These are phyloP conservation scores for Dissoconium aciculare DNA, from an alignment of 2,329 filamentous ascomycete genomes.

Conservation along the genomic window DNA sequence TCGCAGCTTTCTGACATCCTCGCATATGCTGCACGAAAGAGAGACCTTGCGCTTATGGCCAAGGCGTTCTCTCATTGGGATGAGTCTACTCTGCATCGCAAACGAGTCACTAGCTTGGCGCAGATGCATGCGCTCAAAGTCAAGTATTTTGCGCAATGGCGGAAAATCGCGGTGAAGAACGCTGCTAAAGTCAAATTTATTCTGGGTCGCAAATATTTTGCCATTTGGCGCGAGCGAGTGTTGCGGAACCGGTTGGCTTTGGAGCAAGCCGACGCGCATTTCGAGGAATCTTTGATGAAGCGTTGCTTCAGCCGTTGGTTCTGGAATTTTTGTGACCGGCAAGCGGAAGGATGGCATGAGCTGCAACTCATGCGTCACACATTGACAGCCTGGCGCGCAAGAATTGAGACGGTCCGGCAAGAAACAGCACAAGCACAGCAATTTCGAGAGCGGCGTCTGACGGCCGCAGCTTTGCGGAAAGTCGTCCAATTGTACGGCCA, in stretches of 20 bases:
- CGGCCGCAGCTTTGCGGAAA: background rate
- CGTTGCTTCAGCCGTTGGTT: conserved; percentile 15
- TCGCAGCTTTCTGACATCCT: conserved; percentile 6
- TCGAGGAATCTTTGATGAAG: conserved; percentile 17
- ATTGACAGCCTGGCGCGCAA: conserved; percentile 7
- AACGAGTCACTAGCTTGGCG: conserved; percentile 51
- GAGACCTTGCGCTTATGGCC: conserved; percentile 49
- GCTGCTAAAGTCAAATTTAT: conserved; percentile 39
- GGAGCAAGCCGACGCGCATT: conserved; percentile 15
- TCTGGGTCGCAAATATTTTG: conserved; percentile 39
- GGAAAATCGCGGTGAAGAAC: conserved; percentile 47
- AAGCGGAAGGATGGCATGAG: conserved; percentile 24
- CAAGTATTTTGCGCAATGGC: conserved; percentile 56
- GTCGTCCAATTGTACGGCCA: no score
- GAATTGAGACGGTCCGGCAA: conserved; percentile 2
- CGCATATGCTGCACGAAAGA: conserved; percentile 27
- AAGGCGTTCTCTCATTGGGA: conserved; percentile 58
- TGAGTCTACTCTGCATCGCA: conserved; percentile 47
- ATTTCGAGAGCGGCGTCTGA: conserved; percentile 1
- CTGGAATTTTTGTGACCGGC: conserved; percentile 11
- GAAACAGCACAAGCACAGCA: conserved; percentile 8
- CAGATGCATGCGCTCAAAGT: conserved; percentile 55
- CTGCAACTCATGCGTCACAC: conserved; percentile 11
- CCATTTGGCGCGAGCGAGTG: conserved; percentile 35
- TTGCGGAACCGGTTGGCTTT: conserved; percentile 11